Evolutionary conservation across 2,329 filamentous ascomycete genomes (phyloP).

Genomic region (Sporothrix protearum): DNA sequence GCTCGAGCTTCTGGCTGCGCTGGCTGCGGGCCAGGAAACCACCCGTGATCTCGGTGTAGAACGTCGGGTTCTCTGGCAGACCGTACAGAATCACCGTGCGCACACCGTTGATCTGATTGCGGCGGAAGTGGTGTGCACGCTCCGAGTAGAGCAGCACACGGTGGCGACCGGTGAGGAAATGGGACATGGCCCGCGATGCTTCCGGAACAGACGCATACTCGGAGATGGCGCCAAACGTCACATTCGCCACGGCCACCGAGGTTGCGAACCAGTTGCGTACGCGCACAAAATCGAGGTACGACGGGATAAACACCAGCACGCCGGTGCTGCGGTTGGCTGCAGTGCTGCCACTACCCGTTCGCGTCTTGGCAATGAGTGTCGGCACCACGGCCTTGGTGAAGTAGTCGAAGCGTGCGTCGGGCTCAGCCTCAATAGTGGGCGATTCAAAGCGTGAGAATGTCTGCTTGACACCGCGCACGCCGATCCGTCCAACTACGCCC

Average conservation of each 20-base stretch:
- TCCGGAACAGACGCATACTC: conserved; percentile 82
- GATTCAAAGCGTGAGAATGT: conserved; percentile 86
- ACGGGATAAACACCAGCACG: conserved; percentile 83
- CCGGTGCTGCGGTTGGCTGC: conserved; percentile 42
- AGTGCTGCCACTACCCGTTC: conserved; percentile 40
- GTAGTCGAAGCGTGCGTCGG: conserved; percentile 85
- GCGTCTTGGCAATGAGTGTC: conserved; percentile 64
- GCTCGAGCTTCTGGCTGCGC: conserved; percentile 53
- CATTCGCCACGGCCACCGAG: conserved; percentile 50
- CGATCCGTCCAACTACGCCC: conserved; percentile 70
- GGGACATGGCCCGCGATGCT: conserved; percentile 76
- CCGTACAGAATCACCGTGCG: conserved; percentile 79
- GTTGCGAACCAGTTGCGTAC: conserved; percentile 89
- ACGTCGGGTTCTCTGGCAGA: conserved; percentile 79
- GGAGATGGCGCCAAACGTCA: conserved; percentile 76
- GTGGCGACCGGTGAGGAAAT: conserved; percentile 81
- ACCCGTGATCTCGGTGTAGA: conserved; percentile 73
- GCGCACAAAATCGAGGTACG: conserved; percentile 91
- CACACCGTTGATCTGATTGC: conserved; percentile 79
- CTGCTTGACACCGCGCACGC: conserved; percentile 66
- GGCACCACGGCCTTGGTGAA: conserved; percentile 82
- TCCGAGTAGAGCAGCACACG: conserved; percentile 86
- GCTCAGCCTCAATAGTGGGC: conserved; percentile 66
- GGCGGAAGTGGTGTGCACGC: conserved; percentile 91
- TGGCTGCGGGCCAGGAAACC: conserved; percentile 61